Base-by-base conservation (phyloP, 177 flowering plant genomes). In the Vitis hybrid region DNA sequence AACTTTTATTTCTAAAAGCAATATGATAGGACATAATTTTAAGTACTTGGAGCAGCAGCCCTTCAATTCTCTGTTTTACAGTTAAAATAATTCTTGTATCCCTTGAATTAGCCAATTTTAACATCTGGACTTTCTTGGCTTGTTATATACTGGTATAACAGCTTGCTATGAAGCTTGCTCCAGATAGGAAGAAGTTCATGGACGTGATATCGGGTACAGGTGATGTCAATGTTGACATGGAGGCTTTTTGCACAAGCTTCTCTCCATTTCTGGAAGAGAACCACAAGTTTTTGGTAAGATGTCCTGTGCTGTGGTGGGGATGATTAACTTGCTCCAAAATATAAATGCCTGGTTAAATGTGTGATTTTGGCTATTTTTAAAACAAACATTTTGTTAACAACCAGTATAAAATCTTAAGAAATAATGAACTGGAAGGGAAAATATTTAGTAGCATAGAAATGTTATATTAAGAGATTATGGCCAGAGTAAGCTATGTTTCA, bases 91-190 rank as follows among this genome's bases (percentile, higher is more conserved):
- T 16, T 24, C 14, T 10, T 19, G 40, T 55, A 0, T 14, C 18
- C 5, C 3, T 8, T 15, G 10, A 27, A 32, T 7, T 12, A 18
- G 11, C 12, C 16, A 14, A 27, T 51, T 14, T 35, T 65, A 14
- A 21, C 18, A 19, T 58, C 10, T 66, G 14, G 59, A 50, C 11
- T 24, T 27, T 59, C 48, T 67, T 16, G 35, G 52, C 64, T 70
- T 64, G 57, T 40, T 60, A 6, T 2, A 35, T 56, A 40, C 52
- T 60, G 48, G 65, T 75, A 72, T 74, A 69, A 27, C 79, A 93
- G 98, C 77, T 92, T 69, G 97, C 92, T 15, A 85, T 92, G 83
- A 94, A 94, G 84, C 90, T 94, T 80, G 97, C 94, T 57, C 98
- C 98, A 6, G 95, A 91, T 69, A 89, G 97, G 84, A 91, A 87